phyloP scores from a whole-genome alignment of 1,284 basidiomycete species.

The Apiotrichum sp. region DNA sequence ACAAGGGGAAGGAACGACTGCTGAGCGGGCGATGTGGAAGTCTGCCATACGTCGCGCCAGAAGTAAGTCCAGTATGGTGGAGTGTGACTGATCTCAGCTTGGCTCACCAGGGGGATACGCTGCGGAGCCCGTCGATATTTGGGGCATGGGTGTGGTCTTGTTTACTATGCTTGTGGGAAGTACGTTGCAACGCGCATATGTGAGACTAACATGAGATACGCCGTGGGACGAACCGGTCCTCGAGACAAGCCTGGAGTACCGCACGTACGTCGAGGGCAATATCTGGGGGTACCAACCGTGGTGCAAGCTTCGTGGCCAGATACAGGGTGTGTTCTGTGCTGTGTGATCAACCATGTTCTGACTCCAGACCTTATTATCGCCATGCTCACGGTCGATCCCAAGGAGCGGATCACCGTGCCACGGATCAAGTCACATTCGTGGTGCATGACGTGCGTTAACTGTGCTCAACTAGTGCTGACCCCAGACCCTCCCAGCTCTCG shows the following conservation, averaged over 20 bases:
- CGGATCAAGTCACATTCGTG: constrained; percentile 71
- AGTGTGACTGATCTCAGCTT: constrained; percentile 20
- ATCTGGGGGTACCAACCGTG: constrained; percentile 76
- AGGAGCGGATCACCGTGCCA: constrained; percentile 61
- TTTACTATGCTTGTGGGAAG: constrained; percentile 89
- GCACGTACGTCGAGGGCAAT: constrained; percentile 66
- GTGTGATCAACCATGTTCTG: neutral
- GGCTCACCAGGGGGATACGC: constrained; percentile 56
- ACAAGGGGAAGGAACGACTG: constrained; percentile 75
- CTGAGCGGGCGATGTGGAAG: constrained; percentile 84
- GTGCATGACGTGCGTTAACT: constrained; percentile 58
- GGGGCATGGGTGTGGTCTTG: constrained; percentile 94
- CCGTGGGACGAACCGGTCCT: constrained; percentile 94
- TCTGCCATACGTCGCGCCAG: constrained; percentile 90
- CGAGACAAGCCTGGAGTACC: constrained; percentile 66
- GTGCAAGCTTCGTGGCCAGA: constrained; percentile 59
- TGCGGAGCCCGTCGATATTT: constrained; percentile 90
- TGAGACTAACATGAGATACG: constrained; percentile 58
- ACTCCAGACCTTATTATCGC: constrained; percentile 61
- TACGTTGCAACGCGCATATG: constrained; percentile 49
- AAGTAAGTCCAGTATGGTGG: constrained; percentile 52
- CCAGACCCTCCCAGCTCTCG: constrained; percentile 53
- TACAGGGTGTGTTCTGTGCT: neutral
- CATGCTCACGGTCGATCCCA: constrained; percentile 69
- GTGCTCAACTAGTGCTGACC: neutral